Evolutionary conservation across 1,284 basidiomycete species (phyloP).

Genomic region (Trichosporon sp.): DNA sequence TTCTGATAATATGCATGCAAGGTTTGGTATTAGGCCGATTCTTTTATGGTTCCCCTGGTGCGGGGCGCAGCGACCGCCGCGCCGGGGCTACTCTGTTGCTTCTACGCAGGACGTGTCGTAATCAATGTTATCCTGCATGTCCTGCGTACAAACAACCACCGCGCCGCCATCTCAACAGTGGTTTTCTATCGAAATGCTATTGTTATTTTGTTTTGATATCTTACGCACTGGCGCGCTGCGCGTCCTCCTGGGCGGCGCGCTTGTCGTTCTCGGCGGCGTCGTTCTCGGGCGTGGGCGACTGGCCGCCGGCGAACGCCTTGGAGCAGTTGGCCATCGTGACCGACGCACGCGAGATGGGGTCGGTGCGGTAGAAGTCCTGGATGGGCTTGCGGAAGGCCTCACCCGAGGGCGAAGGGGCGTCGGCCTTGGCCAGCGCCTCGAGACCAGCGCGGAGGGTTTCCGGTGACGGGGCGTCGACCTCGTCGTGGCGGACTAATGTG

Average conservation of each 20-base stretch:
- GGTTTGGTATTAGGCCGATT: background rate
- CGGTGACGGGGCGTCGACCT: conserved; percentile 69
- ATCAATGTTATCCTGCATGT: conserved; percentile 24
- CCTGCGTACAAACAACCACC: conserved; percentile 22
- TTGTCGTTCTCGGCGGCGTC: conserved; percentile 1
- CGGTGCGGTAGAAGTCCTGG: conserved; percentile 90
- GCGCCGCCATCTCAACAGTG: conserved; percentile 4
- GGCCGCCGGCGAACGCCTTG: conserved; percentile 49
- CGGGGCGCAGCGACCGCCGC: background rate
- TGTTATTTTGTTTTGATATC: background rate
- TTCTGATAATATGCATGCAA: conserved; percentile 1
- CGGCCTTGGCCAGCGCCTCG: conserved; percentile 60
- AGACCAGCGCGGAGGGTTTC: conserved; percentile 70
- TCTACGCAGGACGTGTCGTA: background rate
- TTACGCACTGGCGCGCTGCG: conserved; percentile 22
- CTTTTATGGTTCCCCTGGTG: background rate
- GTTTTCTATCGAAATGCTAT: background rate
- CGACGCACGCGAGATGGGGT: conserved; percentile 53
- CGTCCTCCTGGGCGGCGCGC: conserved; percentile 16
- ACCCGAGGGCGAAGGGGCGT: conserved; percentile 49
- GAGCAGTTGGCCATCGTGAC: conserved; percentile 52
- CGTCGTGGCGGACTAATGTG: conserved; percentile 80
- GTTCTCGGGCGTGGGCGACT: conserved; percentile 25
- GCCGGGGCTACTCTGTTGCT: background rate
- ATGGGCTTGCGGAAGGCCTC: conserved; percentile 74